Conservation (phyloP, 139 green algal species). For the Chlamydomonas schloesseri region DNA sequence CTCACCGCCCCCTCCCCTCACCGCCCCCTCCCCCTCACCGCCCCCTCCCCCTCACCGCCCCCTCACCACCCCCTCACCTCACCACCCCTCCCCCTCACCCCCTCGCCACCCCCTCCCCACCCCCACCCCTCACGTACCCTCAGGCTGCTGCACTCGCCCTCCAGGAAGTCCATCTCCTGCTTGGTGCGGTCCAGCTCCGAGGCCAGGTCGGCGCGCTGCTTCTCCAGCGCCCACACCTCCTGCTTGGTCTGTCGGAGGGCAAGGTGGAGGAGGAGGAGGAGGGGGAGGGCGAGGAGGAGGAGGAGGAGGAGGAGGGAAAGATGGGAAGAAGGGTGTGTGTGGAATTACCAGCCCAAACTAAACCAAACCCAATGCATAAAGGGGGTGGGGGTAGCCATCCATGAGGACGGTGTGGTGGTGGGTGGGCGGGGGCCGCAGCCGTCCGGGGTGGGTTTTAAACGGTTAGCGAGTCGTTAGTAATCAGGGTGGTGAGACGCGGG, state of each 20-base stretch:
- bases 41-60: neutral
- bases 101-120: neutral
- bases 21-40: no score
- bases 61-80: neutral
- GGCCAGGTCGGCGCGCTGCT: conserved; percentile 53
- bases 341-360: no score
- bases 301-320: neutral
- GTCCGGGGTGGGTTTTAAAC: no score
- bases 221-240: conserved; percentile 53
- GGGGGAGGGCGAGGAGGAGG: neutral
- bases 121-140: conserved; percentile 36
- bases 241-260: neutral
- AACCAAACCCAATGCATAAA: no score
- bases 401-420: no score
- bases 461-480: no score
- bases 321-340: no score
- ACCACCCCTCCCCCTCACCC: neutral
- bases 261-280: neutral
- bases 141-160: conserved; percentile 50
- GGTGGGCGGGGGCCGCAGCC: no score
- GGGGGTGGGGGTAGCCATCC: no score
- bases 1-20: no score
- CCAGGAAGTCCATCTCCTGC: conserved; percentile 53
- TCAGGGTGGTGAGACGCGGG: no score
- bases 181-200: conserved; percentile 49